Evolutionary conservation across 2,329 filamentous ascomycete genomes (phyloP), one percentile per base, ranked within the genome.

Genomic region (Aspergillus unguis): DNA sequence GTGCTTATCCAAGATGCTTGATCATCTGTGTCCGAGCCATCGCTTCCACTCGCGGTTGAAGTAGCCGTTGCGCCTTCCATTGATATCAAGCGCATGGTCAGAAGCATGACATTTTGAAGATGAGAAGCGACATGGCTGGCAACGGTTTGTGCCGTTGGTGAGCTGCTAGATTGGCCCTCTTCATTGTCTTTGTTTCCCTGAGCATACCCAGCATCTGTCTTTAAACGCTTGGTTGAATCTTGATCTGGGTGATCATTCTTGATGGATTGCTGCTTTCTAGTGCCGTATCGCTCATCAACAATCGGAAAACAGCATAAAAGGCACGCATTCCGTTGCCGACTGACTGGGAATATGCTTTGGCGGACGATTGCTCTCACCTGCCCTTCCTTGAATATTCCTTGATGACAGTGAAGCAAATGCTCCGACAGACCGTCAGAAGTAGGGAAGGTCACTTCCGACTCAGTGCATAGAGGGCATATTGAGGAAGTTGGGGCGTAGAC

Each of bases 51-150:
- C 33, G 11, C 37, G 6, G 17, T 2, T 3, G 11, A 27, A 5
- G 3, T 3, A 9, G 7, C 38, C 8, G 9, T 26, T 5, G n/a
- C 8, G 6, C 46, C 37, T 5, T 48, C 28, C 27, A 48, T 41
- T 3, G 46, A 48, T 23, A 48, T 48, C 27, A 48, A 42, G 4
- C 46, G 46, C 10, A 48, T 23, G 6, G 36, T 42, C 3, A 48
- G 36, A n/a, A 48, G 37, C 37, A 48, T 42, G 28, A 48, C 23
- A n/a, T 17, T 27, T 37, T 48, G 46, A 32, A 48, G 46, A 33
- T 48, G 46, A 3, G 38, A 23, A 26, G 37, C 27, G 7, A 48
- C 36, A 35, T 48, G 46, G 27, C 11, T 33, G 5, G 36, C 46
- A 2, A 42, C 31, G n/a, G 28, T 32, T 3, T 26, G n/a, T 5